Evolutionary conservation across 148 eudicot species (phyloP).

Genomic region (Beta vulgaris): DNA sequence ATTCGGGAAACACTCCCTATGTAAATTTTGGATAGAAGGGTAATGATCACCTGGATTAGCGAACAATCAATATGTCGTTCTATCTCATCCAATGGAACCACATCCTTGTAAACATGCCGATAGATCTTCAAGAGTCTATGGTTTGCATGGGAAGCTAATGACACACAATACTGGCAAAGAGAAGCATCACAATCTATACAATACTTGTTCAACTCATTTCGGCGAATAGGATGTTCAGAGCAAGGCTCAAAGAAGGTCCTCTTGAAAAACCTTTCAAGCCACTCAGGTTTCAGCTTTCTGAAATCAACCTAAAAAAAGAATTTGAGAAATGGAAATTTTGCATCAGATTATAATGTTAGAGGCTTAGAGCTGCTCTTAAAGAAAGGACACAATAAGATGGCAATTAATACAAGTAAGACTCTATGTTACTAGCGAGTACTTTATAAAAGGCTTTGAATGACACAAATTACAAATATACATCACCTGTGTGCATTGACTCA

Average conservation of each 20-base stretch:
- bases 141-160: constrained; percentile 31
- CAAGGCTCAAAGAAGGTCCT: constrained; percentile 45
- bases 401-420: neutral
- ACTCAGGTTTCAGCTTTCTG: constrained; percentile 29
- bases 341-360: neutral
- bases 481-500: constrained; percentile 19
- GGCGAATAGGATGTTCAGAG: constrained; percentile 35
- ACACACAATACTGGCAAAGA: constrained; percentile 40
- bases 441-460: neutral
- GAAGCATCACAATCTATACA: constrained; percentile 49
- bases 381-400: neutral
- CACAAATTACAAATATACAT: constrained; percentile 4
- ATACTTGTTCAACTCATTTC: constrained; percentile 44
- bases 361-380: neutral
- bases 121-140: constrained; percentile 45
- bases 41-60: constrained; percentile 49
- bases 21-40: neutral
- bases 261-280: constrained; percentile 41
- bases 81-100: constrained; percentile 48
- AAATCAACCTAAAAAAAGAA: constrained; percentile 20
- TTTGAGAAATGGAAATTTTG: neutral
- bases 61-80: constrained; percentile 44
- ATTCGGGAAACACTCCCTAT: neutral
- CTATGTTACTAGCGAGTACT: neutral
- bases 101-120: constrained; percentile 57